Evolutionary conservation across 305 asterid species (phyloP), one percentile per base, ranked within the genome.

Genomic region (Ajuga reptans): DNA sequence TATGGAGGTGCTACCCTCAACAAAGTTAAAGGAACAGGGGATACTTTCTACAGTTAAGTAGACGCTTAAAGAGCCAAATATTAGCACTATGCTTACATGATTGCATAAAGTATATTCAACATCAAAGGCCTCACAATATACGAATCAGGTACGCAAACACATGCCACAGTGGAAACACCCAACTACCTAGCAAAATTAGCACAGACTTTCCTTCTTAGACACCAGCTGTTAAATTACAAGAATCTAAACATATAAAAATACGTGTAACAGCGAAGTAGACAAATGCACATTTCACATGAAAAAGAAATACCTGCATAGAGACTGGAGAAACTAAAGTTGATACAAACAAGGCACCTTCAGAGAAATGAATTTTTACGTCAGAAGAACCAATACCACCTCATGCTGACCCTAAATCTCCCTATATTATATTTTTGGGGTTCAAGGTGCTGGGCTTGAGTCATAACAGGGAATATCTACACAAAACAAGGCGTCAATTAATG

Each of bases 251-350:
- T 60, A 56, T n/a, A 41, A 67, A 51, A 27, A 45, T 64, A 27
- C 37, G 47, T 21, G 41, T 27, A 49, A 34, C 49, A 50, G 15
- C 58, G n/a, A n/a, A n/a, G 49, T 8, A 31, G 53, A 12, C 16
- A 49, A 1, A 3, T 50, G 47, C 17, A 68, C 34, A 57, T 49
- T 53, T 18, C 46, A 16, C 11, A 21, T 50, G 63, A 49, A 43
- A 58, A 37, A n/a, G 47, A 42, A 69, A 73, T 62, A 93, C 99
- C 96, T 73, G 89, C 85, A 73, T 81, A 84, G 70, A 93, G 95
- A 79, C 88, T 15, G 98, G 98, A 79, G 93, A 93, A 72, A 91
- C 88, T 66, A 84, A 75, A 72, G 82, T 64, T 37, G 98, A 90
- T 72, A 93, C 86, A 41, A 84, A 60, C 68, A 93, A 62, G 78